These are phyloP conservation scores for Chlamydomonas incerta DNA, from an alignment of 139 green algal species.

Conservation along the genomic window DNA sequence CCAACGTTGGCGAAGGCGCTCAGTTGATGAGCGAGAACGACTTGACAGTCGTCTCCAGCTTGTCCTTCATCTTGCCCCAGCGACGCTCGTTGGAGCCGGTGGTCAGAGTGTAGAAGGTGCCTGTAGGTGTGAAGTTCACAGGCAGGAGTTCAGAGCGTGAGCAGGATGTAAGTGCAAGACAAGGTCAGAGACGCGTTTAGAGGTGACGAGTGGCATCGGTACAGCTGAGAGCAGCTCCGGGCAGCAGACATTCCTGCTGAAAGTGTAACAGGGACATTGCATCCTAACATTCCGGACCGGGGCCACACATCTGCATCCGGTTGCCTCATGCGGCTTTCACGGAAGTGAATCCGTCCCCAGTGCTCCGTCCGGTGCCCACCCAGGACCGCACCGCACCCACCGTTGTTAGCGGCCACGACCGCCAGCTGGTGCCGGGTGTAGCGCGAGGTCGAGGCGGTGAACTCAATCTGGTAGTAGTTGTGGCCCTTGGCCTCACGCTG, in stretches of 20 bases:
- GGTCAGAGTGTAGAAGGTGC: constrained; percentile 96
- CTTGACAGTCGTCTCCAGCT: constrained; percentile 70
- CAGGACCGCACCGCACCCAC: constrained; percentile 52
- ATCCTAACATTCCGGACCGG: too few species aligned
- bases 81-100: constrained; percentile 91
- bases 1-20: not conserved
- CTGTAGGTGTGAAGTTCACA: constrained; percentile 52
- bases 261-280: too few species aligned
- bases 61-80: constrained; percentile 92
- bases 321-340: too few species aligned
- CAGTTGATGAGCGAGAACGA: constrained; percentile 76
- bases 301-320: too few species aligned
- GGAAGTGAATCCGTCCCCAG: too few species aligned
- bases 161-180: too few species aligned
- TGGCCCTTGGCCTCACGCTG: constrained; percentile 80
- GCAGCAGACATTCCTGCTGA: too few species aligned
- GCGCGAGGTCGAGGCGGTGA: constrained; percentile 69
- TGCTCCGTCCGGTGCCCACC: too few species aligned
- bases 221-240: too few species aligned
- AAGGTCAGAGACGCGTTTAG: too few species aligned
- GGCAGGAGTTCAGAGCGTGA: not conserved
- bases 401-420: constrained; percentile 78
- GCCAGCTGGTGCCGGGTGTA: constrained; percentile 83
- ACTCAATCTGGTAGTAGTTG: constrained; percentile 96
- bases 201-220: too few species aligned